A percentile compares a stretch with the other conserved stretches of the same genome.
These are phyloP conservation scores for Rhynchospora pubera DNA, from an alignment of 176 grass and related monocot species.

Conservation along the genomic window DNA sequence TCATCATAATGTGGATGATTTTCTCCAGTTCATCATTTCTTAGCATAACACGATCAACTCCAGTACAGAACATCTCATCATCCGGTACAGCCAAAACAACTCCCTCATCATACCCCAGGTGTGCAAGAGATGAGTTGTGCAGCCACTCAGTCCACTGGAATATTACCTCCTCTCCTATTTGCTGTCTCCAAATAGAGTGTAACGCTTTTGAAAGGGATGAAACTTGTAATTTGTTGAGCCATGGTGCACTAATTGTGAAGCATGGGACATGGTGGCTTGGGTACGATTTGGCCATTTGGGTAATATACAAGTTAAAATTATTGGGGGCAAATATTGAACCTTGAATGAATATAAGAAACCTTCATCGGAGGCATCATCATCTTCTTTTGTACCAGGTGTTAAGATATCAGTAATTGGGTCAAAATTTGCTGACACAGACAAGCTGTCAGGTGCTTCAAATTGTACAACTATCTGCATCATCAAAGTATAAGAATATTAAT, in stretches of 20 bases:
- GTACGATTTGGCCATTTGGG: conserved; percentile 45
- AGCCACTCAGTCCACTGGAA: conserved; percentile 55
- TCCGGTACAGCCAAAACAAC: conserved; percentile 27
- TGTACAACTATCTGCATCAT: too few species aligned
- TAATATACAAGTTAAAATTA: conserved; percentile 39
- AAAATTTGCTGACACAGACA: neutral
- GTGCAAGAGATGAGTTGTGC: conserved; percentile 29
- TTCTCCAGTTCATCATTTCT: conserved; percentile 26
- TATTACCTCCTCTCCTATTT: conserved; percentile 42
- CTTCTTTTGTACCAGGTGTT: conserved; percentile 18
- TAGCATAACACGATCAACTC: conserved; percentile 31
- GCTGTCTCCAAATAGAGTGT: conserved; percentile 44
- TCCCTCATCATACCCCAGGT: conserved; percentile 34
- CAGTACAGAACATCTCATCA: neutral
- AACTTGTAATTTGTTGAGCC: conserved; percentile 35
- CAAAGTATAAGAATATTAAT: too few species aligned
- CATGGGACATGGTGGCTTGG: conserved; percentile 45
- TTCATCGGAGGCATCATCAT: neutral
- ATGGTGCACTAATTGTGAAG: conserved; percentile 40
- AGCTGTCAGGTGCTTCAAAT: neutral
- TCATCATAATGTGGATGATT: conserved; percentile 42
- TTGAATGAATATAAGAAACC: conserved; percentile 36
- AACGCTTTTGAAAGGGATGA: conserved; percentile 32
- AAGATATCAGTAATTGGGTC: conserved; percentile 10
- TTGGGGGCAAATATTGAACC: conserved; percentile 40